These are phyloP conservation scores for Osmanthus fragrans DNA, from an alignment of 257 asterid genomes.

Conservation along the genomic window DNA sequence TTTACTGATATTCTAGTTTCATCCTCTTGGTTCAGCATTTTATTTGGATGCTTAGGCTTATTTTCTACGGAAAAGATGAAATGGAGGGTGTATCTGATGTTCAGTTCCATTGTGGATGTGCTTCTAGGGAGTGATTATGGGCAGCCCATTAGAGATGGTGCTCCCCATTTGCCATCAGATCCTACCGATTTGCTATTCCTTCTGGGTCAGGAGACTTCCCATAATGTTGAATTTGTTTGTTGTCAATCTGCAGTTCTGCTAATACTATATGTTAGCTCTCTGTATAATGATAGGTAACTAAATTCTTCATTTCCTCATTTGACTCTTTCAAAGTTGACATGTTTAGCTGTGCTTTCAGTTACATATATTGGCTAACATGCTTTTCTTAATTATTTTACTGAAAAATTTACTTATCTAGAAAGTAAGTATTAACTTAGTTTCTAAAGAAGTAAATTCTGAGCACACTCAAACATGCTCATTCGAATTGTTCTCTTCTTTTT, in stretches of 20 bases:
- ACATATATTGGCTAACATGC: not conserved
- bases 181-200: conserved; percentile 87
- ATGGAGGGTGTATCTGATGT: conserved; percentile 60
- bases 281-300: conserved; percentile 73
- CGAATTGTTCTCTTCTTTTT: conserved; percentile 3
- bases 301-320: conserved; percentile 12
- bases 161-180: conserved; percentile 74
- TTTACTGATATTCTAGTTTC: conserved; percentile 60
- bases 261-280: conserved; percentile 69
- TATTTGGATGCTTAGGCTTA: conserved; percentile 86
- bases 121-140: conserved; percentile 73
- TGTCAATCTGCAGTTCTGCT: conserved; percentile 78
- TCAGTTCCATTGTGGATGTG: conserved; percentile 60
- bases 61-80: conserved; percentile 76
- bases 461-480: not conserved
- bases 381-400: not conserved
- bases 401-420: not conserved
- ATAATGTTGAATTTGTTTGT: conserved; percentile 52
- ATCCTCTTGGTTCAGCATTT: conserved; percentile 81
- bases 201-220: conserved; percentile 77
- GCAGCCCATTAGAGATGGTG: conserved; percentile 64
- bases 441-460: not conserved
- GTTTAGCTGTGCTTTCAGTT: not conserved
- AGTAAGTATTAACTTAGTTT: not conserved
- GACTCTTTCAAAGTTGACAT: conserved; percentile 2